Base-by-base conservation (phyloP, 1,139 yeast genomes). In the Keqinozyma sinolaborantium region DNA sequence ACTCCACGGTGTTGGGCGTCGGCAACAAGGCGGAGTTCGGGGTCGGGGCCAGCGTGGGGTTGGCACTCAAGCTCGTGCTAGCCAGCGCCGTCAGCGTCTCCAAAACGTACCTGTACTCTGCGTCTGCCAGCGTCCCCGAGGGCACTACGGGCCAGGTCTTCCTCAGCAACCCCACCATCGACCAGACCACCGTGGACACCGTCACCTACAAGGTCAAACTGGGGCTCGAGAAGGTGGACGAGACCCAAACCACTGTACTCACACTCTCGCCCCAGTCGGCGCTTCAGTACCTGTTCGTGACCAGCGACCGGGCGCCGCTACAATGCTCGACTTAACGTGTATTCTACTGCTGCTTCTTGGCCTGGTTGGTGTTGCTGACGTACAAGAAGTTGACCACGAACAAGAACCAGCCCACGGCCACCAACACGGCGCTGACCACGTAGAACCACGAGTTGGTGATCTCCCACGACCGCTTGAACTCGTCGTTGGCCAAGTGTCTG, bases 401-500 rank as follows among this genome's bases (percentile, higher is more conserved):
- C 23, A 75, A 47, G 29, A 86, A 51, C 95, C 96, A 94, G 1
- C 83, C 83, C 26, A 64, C 48, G 24, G 83, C 78, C 15, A 92
- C 96, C 29, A 80, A 65, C 5, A 58, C 62, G 14, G 90, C 81
- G 35, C 92, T 73, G 15, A 83, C 71, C 41, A 92, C 60, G 54
- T 92, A 94, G 34, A 90, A 86, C 95, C 96, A 88, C 2, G 97
- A 77, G 60, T 90, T 88, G 30, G 95, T 70, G 53, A 94, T 88
- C 40, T 85, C 86, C 94, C 95, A 92, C 25, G 95, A 82, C 60
- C 97, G 78, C 44, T 83, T 83, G 68, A 82, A 94, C 63, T 94
- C 98, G 56, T 92, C 95, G 56, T 90, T 92, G 39, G 97, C 97
- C 51, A 86, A 74, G 58, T 94, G 97, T 57, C 98, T 80, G 30